Base-by-base conservation (phyloP, 352 stramenopile species). In the Globisporangium polare region DNA sequence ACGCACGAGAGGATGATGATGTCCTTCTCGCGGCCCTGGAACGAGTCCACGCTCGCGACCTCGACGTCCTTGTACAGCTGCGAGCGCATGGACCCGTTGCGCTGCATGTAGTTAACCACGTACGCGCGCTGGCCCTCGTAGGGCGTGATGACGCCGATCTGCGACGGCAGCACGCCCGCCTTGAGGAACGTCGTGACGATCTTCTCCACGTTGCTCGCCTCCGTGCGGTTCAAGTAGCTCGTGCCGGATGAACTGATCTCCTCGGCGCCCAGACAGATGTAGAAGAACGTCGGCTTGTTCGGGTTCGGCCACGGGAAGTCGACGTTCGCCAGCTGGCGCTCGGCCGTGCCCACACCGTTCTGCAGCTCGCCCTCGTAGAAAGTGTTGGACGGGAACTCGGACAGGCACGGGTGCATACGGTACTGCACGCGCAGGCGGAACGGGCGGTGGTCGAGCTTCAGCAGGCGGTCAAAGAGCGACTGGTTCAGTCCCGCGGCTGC, bases 361-460 rank as follows among this genome's bases (percentile, higher is more conserved):
- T 99, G 95, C 47, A 99, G 77, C 62, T 96, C 97, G 52, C 98
- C 98, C 71, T 99, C 97, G 69, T 99, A 99, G 67, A 99, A 99
- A 68, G 96, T 98, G 66, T 99, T 99, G 10, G 96, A 99, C 5
- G 97, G 97, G 66, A 99, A 99, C 74, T 99, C 97, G 0, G 95
- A 99, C 51, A 99, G 75, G 59, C 92, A 97, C 18, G 98, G 98
- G 64, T 99, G 98, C 97, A 99, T 99, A 37, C 98, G 95, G 78
- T 99, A 99, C 75, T 99, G 98, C 6, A 99, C 96, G 52, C 97
- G 89, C 15, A 99, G 88, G 42, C 97, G 95, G 70, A 99, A 98
- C 12, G 97, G 97, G 39, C 94, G 92, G 64, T 98, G 89, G 54
- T 97, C 95, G 31, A 99, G 89, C 60, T 95, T 75, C 10, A 99